A percentile compares a stretch with the other conserved stretches of the same genome.
phyloP scores from a whole-genome alignment of 495 filamentous ascomycete species.

The Thozetella sp. region DNA sequence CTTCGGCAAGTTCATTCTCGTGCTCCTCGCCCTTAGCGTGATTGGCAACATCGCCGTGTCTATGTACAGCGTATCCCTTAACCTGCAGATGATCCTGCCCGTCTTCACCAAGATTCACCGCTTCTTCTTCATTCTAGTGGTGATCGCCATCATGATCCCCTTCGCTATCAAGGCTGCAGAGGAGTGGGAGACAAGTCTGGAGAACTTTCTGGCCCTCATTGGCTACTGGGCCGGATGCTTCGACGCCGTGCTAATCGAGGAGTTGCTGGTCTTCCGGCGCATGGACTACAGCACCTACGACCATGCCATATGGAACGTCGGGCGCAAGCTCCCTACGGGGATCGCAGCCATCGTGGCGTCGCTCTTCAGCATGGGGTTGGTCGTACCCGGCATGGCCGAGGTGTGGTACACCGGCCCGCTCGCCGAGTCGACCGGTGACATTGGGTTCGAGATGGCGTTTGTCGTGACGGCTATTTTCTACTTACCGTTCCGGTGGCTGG shows the following conservation, averaged over 20 bases:
- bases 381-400: slow-evolving; percentile 52
- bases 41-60: slow-evolving; percentile 49
- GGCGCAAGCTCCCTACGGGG: slow-evolving; percentile 43
- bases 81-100: slow-evolving; percentile 52
- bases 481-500: slow-evolving; percentile 36
- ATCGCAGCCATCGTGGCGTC: slow-evolving; percentile 38
- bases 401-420: slow-evolving; percentile 55
- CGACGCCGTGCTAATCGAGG: slow-evolving; percentile 44
- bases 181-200: slow-evolving; percentile 47
- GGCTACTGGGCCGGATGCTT: slow-evolving; percentile 57
- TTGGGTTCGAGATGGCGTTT: slow-evolving; percentile 56
- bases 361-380: slow-evolving; percentile 35
- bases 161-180: slow-evolving; percentile 48
- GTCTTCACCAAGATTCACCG: slow-evolving; percentile 42
- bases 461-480: slow-evolving; percentile 46
- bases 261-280: slow-evolving; percentile 45
- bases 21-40: slow-evolving; percentile 49
- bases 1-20: slow-evolving; percentile 53
- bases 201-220: slow-evolving; percentile 53
- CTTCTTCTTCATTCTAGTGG: slow-evolving; percentile 43
- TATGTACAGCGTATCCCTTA: slow-evolving; percentile 48
- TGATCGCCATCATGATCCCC: slow-evolving; percentile 47
- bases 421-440: slow-evolving; percentile 50
- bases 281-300: slow-evolving; percentile 39
- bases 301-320: slow-evolving; percentile 46